Evolutionary conservation across 257 asterid species (phyloP).

Genomic region (Catharanthus roseus): DNA sequence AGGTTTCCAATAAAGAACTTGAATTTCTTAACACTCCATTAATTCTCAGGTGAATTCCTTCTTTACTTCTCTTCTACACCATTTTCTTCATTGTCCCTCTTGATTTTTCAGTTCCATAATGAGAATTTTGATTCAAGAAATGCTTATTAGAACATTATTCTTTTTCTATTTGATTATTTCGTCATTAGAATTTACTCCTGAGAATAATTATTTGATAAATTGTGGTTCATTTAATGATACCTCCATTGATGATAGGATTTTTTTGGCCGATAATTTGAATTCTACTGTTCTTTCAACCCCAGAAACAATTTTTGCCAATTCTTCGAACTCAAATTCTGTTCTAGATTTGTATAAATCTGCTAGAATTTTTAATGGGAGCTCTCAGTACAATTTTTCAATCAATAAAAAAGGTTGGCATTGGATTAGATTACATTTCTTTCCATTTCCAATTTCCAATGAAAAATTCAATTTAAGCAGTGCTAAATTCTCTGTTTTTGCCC

Average conservation of each 20-base stretch:
- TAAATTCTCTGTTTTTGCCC: constrained; percentile 32
- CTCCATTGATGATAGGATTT: constrained; percentile 27
- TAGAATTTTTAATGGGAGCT: constrained; percentile 26
- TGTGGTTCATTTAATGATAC: constrained; percentile 33
- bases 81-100: neutral
- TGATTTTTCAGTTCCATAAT: neutral
- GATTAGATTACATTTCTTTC: constrained; percentile 36
- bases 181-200: constrained; percentile 29
- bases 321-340: constrained; percentile 20
- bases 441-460: constrained; percentile 26
- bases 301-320: constrained; percentile 14
- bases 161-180: constrained; percentile 14
- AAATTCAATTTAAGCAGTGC: constrained; percentile 21
- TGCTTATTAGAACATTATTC: constrained; percentile 3
- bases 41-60: constrained; percentile 7
- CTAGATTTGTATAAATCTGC: constrained; percentile 30
- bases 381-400: constrained; percentile 26
- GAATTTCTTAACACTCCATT: constrained; percentile 6
- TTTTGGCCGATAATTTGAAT: constrained; percentile 28
- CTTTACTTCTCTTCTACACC: neutral
- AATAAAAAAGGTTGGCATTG: constrained; percentile 31
- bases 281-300: constrained; percentile 22
- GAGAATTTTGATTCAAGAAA: neutral
- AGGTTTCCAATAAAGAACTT: neutral
- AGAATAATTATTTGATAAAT: constrained; percentile 34